A percentile compares a stretch with the other conserved stretches of the same genome.
phyloP scores from a whole-genome alignment of 106 monocot species.

The Narthecium ossifragum region DNA sequence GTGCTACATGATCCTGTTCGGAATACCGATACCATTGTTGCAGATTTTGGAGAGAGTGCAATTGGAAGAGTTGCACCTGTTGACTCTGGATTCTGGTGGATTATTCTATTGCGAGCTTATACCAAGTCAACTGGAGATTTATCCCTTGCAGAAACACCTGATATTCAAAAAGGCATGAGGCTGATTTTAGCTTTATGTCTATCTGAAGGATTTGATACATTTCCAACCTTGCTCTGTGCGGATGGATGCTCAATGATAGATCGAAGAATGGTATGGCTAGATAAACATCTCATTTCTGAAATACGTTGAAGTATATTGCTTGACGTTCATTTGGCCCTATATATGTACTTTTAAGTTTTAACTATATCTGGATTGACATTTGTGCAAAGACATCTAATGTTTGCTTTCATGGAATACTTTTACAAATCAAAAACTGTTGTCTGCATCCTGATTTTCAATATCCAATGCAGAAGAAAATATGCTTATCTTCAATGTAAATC shows the following conservation, averaged over 20 bases:
- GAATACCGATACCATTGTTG: constrained; percentile 32
- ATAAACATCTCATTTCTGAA: no score
- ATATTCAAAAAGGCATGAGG: constrained; percentile 46
- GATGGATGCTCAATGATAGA: constrained; percentile 63
- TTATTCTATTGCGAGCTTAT: constrained; percentile 44
- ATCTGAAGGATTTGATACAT: constrained; percentile 49
- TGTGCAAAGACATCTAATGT: no score
- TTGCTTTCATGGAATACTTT: no score
- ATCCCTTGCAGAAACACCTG: constrained; percentile 39
- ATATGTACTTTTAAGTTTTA: no score
- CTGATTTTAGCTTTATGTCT: constrained; percentile 46
- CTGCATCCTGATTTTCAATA: no score
- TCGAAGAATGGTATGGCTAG: constrained; percentile 50
- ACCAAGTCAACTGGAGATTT: constrained; percentile 50
- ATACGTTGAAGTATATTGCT: no score
- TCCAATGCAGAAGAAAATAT: no score
- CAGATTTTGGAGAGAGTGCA: constrained; percentile 57
- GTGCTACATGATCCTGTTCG: constrained; percentile 37
- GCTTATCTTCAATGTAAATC: no score
- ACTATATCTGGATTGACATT: no score
- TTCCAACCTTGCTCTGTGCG: constrained; percentile 45
- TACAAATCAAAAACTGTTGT: no score
- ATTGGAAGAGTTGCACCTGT: constrained; percentile 56
- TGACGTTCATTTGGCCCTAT: no score
- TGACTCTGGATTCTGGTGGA: constrained; percentile 61